Evolutionary conservation across 192 early-diverging fungal species (phyloP), one percentile per base, ranked within the genome.

Genomic region (Coemansia sp.): DNA sequence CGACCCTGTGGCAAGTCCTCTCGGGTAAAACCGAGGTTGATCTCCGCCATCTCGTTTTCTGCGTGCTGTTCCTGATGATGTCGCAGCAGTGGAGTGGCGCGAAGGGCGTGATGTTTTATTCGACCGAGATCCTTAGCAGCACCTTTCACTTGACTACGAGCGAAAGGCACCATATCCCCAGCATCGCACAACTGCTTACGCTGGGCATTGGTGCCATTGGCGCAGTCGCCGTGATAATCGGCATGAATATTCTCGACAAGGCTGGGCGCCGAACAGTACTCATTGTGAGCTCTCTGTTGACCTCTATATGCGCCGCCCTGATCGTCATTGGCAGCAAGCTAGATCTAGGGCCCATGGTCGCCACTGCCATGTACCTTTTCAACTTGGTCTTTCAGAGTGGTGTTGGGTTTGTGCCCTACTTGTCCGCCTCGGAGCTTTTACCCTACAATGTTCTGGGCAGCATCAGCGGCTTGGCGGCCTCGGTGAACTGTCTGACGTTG

Each of bases 61-160:
- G 89, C 47, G 85, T 87, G 4, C 42, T 94, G 2, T 80, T 91
- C 16, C 57, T 95, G 6, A 93, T 93, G 72, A 52, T 93, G 4
- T 73, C 88, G 0, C 95, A 96, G 73, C 95, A 96, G 75, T 88
- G 94, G 65, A 91, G 89, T 37, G 95, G 95, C 23, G 93, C 93
- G 71, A 96, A 94, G 72, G 91, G 90, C 10, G 92, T 94, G 10
- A 90, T 94, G 59, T 94, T 88, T 72, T 96, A 94, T 65, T 93
- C 91, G 0, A 90, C 89, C 8, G 85, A 87, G 23, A 89, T 93
- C 66, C 85, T 93, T 61, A 84, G 82, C 12, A 52, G 66, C 10
- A 83, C 88, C 6, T 76, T 90, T 48, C 73, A 81, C 60, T 61
- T 81, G 20, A 37, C 73, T n/a, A 55, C 59, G 0, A 42, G 47